Base-by-base conservation (phyloP, 495 filamentous ascomycete species). In the Rhypophila decipiens region DNA sequence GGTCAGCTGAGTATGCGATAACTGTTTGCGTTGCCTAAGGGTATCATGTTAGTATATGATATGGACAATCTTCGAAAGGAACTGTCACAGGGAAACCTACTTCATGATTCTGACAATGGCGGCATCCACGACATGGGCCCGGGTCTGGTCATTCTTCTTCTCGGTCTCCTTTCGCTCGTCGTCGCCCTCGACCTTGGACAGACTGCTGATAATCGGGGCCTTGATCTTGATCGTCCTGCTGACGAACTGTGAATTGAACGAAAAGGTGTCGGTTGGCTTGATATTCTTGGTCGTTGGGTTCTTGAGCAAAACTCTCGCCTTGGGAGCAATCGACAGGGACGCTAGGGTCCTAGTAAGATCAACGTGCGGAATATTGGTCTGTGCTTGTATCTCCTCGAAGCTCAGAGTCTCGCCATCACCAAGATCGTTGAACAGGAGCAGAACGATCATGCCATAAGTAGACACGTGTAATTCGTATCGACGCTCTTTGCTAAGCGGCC, bases 21-120 rank as follows among this genome's bases (percentile, higher is more conserved):
- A 75, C 38, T 82, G 73, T 59, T 96, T 97, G 40, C 93, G 87
- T 82, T 95, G 87, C 69, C 93, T 98, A 39, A 11, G 27, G 7
- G 27, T 31, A 41, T 31, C 12, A 41, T 5, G 35, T 47, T 55
- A 53, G 33, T 24, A 24, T 27, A 49, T 36, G 11, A 47, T 19
- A 34, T n/a, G n/a, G n/a, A n/a, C n/a, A n/a, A n/a, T n/a, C n/a
- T n/a, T 31, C n/a, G 9, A 46, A 47, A 36, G 13, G 40, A 18
- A 35, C 37, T 39, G 39, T 24, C 47, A 40, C 31, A 22, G 24
- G 11, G 74, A 18, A 80, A 56, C 61, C 39, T 77, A 95, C 90
- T 96, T 95, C 90, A 96, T 96, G 59, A 91, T 94, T 13, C 90
- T 74, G 31, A 99, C 94, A 46, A 99, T 71, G 4, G 88, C 88